Base-by-base conservation (phyloP, 257 asterid genomes). In the Oldenlandia corymbosa region DNA sequence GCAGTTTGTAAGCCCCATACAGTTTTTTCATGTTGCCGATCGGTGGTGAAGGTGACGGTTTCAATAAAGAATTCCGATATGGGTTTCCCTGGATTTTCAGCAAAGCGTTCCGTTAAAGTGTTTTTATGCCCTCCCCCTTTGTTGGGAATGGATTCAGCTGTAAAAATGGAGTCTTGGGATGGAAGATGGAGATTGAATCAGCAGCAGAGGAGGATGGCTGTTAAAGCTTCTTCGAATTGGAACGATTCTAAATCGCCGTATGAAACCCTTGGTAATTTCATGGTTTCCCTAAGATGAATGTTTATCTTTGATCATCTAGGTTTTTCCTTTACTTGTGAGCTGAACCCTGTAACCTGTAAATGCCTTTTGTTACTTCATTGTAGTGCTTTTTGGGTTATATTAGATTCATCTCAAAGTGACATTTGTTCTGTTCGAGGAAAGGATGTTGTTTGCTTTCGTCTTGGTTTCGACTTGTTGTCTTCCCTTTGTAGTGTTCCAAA, bases 171-270 rank as follows among this genome's bases (percentile, higher is more conserved):
- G 13, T 53, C 66, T 42, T 75, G 64, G 71, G 50, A 49, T 62
- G 12, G 63, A 24, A 56, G 42, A 62, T 68, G 78, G 78, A 16
- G 76, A 56, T 77, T 80, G 76, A 84, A 85, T 73, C 88, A 85
- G 52, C 88, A 85, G 52, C 96, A 87, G 73, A 73, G 94, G 78
- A 75, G 89, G 71, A 87, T 80, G 85, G 93, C 79, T 62, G 80
- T 88, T 24, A 87, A 90, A 12, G 81, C 71, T 80, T 91, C 95
- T 69, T 80, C 88, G 30, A 82, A 87, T 76, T 92, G 99, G 97
- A 76, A 88, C 0, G 85, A 79, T 42, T 68, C 87, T 58, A 92
- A 82, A 65, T 88, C 98, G 53, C 98, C 98, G 0, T 88, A 92
- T 43, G 87, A 92, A 77, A 87, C 92, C 58, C 85, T 88, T 1